Conservation (phyloP, 495 filamentous ascomycete species). For the Diplogelasinospora grovesii region DNA sequence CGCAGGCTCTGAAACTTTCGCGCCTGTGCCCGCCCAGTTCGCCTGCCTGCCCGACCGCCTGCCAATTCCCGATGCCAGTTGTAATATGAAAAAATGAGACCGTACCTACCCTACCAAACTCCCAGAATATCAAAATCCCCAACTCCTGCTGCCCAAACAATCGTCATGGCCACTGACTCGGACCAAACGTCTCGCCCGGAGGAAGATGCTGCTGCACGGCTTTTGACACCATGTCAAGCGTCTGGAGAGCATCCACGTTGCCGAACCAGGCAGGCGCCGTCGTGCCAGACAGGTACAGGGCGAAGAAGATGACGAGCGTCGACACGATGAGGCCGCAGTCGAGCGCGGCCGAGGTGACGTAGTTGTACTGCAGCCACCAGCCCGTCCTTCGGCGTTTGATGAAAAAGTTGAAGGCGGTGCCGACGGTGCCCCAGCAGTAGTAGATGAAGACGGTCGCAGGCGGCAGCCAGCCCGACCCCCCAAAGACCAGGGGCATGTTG, state of each 20-base stretch:
- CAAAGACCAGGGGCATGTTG: conserved; percentile 62
- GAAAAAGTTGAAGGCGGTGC: conserved; percentile 59
- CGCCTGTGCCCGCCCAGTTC: no score
- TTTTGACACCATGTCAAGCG: conserved; percentile 28
- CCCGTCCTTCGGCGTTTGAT: conserved; percentile 55
- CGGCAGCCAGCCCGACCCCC: conserved; percentile 54
- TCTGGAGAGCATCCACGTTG: conserved; percentile 39
- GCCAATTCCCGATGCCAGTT: no score
- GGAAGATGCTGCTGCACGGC: conserved; percentile 29
- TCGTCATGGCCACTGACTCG: conserved; percentile 37
- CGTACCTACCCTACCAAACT: no score
- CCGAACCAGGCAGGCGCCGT: conserved; percentile 61
- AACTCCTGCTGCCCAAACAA: no score
- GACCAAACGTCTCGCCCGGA: conserved; percentile 41
- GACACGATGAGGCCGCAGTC: conserved; percentile 60
- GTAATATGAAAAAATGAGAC: no score
- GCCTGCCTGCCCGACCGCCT: no score
- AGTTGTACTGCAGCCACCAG: conserved; percentile 78
- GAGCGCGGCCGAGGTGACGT: conserved; percentile 64
- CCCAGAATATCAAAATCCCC: no score
- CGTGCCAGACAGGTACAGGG: conserved; percentile 49
- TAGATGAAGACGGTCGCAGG: conserved; percentile 62
- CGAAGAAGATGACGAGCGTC: conserved; percentile 66
- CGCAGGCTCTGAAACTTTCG: no score
- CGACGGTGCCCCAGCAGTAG: conserved; percentile 62